phyloP scores from a whole-genome alignment of 257 asterid species.

The Marsdenia floribunda region DNA sequence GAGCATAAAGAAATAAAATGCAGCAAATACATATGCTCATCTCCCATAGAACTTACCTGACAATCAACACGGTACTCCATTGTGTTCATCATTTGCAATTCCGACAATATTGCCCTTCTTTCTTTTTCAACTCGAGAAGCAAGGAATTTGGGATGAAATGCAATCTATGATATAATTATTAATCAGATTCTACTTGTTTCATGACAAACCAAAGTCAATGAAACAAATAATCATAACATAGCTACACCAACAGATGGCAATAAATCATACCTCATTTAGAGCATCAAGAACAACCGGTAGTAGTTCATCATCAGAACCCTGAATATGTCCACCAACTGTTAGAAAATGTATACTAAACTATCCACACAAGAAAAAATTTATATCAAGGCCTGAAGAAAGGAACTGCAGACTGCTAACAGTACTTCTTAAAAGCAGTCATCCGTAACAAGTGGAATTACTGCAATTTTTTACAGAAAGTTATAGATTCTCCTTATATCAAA shows the following conservation, averaged over 20 bases:
- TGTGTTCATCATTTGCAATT: constrained; percentile 98
- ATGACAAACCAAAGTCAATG: neutral
- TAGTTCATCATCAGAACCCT: constrained; percentile 91
- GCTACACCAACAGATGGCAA: constrained; percentile 3
- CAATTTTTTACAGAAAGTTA: neutral
- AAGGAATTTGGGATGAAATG: constrained; percentile 91
- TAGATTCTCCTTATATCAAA: neutral
- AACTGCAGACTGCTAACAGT: neutral
- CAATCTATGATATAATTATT: constrained; percentile 52
- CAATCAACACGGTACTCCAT: constrained; percentile 99
- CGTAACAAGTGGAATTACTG: neutral
- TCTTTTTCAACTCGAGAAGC: constrained; percentile 96
- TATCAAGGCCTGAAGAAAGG: neutral
- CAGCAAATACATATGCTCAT: constrained; percentile 11
- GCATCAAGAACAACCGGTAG: constrained; percentile 97
- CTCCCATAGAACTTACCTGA: constrained; percentile 56
- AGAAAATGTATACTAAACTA: constrained; percentile 16
- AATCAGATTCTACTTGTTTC: constrained; percentile 1
- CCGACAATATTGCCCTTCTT: constrained; percentile 90
- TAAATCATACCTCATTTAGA: constrained; percentile 75
- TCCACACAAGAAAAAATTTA: neutral
- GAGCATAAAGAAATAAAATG: constrained; percentile 7
- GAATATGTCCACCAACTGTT: constrained; percentile 19
- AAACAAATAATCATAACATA: neutral
- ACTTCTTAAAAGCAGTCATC: neutral